Conservation (phyloP, 208 protist genomes). For the Crithidia acanthocephali region DNA sequence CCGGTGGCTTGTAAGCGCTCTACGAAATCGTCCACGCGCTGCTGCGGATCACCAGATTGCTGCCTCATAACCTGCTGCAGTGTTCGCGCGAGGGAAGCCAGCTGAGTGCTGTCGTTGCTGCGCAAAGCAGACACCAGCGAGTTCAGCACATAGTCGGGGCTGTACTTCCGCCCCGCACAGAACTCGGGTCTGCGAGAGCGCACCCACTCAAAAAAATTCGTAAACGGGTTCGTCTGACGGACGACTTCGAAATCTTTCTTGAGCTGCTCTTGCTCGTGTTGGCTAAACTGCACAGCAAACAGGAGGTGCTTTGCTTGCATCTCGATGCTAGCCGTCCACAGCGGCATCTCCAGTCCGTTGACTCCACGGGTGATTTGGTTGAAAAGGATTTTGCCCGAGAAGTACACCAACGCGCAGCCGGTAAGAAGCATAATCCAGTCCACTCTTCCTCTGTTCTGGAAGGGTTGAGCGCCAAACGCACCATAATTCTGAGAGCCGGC, state of each 20-base stretch:
- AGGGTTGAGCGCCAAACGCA: background rate
- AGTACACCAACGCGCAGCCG: constrained; percentile 54
- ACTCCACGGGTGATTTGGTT: constrained; percentile 42
- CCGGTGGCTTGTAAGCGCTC: constrained; percentile 36
- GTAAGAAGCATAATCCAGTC: constrained; percentile 77
- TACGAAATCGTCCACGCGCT: constrained; percentile 71
- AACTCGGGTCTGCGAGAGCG: constrained; percentile 52
- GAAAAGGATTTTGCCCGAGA: constrained; percentile 62
- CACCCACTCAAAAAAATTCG: constrained; percentile 73
- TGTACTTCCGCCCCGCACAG: constrained; percentile 56
- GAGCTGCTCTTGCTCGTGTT: constrained; percentile 45
- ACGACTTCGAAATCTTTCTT: constrained; percentile 49
- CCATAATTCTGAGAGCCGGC: constrained; percentile 9
- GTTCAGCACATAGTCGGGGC: constrained; percentile 38
- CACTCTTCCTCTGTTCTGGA: constrained; percentile 28
- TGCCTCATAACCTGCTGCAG: constrained; percentile 45
- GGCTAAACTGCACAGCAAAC: constrained; percentile 72
- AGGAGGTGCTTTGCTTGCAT: constrained; percentile 68
- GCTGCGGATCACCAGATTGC: constrained; percentile 29
- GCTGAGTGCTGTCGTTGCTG: constrained; percentile 38
- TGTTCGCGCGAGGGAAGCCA: constrained; percentile 42
- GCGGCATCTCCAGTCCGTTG: constrained; percentile 52
- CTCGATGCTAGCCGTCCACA: constrained; percentile 66
- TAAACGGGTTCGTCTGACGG: constrained; percentile 55
- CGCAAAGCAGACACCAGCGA: constrained; percentile 39